Evolutionary conservation across 2,329 filamentous ascomycete genomes (phyloP).

Genomic region (Pseudocercospora crystallina): DNA sequence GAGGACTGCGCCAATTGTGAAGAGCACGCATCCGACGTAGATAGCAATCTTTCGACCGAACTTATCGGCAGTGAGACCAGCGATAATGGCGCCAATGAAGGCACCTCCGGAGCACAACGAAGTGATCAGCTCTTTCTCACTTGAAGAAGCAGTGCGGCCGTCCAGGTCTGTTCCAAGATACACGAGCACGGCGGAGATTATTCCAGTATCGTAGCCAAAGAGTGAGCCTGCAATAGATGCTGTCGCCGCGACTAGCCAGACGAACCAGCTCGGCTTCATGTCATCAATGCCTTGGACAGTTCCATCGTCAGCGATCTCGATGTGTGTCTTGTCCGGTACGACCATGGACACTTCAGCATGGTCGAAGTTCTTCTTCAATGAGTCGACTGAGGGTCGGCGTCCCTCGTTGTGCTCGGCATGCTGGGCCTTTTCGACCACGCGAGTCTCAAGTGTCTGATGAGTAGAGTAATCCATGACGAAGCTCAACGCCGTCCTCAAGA

Average conservation of each 20-base stretch:
- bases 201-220: constrained; percentile 40
- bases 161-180: constrained; percentile 36
- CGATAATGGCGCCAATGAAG: constrained; percentile 39
- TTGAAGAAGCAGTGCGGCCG: constrained; percentile 32
- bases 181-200: constrained; percentile 41
- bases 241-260: constrained; percentile 27
- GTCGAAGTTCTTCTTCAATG: constrained; percentile 21
- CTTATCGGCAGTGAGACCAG: constrained; percentile 38
- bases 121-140: constrained; percentile 42
- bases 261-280: constrained; percentile 22
- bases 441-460: constrained; percentile 11
- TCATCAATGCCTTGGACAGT: constrained; percentile 23
- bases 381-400: constrained; percentile 10
- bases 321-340: constrained; percentile 18
- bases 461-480: constrained; percentile 5
- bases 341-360: constrained; percentile 17
- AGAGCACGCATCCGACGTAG: constrained; percentile 42
- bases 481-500: background rate
- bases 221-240: constrained; percentile 26
- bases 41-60: constrained; percentile 42
- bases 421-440: constrained; percentile 11
- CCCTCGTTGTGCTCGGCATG: constrained; percentile 14
- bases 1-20: constrained; percentile 36
- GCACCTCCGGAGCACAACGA: constrained; percentile 40
- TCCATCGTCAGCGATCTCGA: constrained; percentile 19